Evolutionary conservation across 2,329 filamentous ascomycete species (phyloP), one percentile per base, ranked within the genome.

Genomic region (Colletotrichum somersetense): DNA sequence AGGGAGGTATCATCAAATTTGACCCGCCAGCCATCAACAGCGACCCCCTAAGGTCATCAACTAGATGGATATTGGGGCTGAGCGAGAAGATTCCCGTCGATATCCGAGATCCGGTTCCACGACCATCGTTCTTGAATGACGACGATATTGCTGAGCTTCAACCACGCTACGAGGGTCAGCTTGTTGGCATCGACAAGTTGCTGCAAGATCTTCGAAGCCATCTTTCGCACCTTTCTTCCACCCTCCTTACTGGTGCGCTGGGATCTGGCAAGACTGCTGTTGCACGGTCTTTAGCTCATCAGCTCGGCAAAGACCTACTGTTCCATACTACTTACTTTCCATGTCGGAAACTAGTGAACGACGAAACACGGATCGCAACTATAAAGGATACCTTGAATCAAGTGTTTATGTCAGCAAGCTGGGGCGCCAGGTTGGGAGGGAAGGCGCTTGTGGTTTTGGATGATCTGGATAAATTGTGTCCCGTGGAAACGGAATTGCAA

Each of bases 401-500:
- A 20, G 82, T 97, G 2, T 98, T 99, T 79, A 94, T 96, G 86
- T 89, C 90, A 26, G 96, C 96, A 3, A 92, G 93, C 53, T 99
- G 96, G 96, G 95, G 94, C 48, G 94, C 96, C 46, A 89, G 96
- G 72, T 87, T 96, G 0, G 95, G 95, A 30, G 96, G 96, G 5
- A 91, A 90, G 74, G 89, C 95, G 0, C 80, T 98, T 3, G 93
- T 99, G 26, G 90, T 99, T 61, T 85, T 99, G 1, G 96, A 99
- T 78, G 96, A 99, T 77, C 83, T 99, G 8, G 96, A 99, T 81
- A 94, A 94, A 77, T 86, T 99, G 1, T 98, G 96, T 78, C 96
- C 96, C 0, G 92, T 91, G 0, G 97, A 99, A 82, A 98, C 95
- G 0, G 96, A 99, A 80, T 87, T 99, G 16, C 94, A 98, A 81